These are phyloP conservation scores for Rhodotorula sp. DNA, from an alignment of 1,284 basidiomycete genomes.

Conservation along the genomic window DNA sequence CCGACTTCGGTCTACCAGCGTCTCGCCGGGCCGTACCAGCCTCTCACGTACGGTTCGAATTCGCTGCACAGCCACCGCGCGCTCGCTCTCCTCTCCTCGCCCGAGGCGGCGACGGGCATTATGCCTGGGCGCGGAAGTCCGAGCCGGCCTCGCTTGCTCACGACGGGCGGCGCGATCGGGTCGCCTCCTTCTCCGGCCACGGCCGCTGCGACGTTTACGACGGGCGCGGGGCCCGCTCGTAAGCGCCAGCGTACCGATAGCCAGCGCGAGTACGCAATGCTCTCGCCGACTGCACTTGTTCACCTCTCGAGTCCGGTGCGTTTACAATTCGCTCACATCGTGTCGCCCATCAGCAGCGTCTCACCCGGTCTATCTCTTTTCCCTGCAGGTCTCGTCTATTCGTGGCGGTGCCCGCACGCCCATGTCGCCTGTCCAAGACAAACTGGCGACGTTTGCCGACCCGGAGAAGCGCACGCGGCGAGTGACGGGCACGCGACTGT, in stretches of 20 bases:
- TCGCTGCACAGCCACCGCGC: constrained; percentile 30
- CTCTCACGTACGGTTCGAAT: constrained; percentile 33
- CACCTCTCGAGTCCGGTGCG: constrained; percentile 41
- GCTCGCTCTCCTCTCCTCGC: constrained; percentile 42
- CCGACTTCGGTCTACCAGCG: constrained; percentile 43
- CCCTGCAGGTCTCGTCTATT: constrained; percentile 28
- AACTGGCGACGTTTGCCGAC: constrained; percentile 23
- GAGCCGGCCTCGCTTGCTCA: constrained; percentile 2
- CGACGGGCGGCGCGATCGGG: background rate
- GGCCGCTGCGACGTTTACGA: constrained; percentile 32
- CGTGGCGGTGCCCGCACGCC: constrained; percentile 34
- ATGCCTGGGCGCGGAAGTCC: constrained; percentile 32
- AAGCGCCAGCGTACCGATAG: constrained; percentile 28
- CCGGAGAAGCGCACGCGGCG: constrained; percentile 36
- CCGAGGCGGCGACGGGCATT: constrained; percentile 40
- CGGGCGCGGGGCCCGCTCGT: constrained; percentile 17
- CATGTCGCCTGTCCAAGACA: constrained; percentile 31
- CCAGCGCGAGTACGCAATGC: constrained; percentile 26
- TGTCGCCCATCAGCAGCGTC: background rate
- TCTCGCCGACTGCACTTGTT: constrained; percentile 29
- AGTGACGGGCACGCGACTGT: constrained; percentile 19
- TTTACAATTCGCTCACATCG: background rate
- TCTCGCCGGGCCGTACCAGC: constrained; percentile 44
- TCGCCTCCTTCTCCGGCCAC: background rate
- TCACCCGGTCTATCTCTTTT: background rate